Base-by-base conservation (phyloP, 2,329 filamentous ascomycete genomes). In the Aspergillus pseudoviridinutans region DNA sequence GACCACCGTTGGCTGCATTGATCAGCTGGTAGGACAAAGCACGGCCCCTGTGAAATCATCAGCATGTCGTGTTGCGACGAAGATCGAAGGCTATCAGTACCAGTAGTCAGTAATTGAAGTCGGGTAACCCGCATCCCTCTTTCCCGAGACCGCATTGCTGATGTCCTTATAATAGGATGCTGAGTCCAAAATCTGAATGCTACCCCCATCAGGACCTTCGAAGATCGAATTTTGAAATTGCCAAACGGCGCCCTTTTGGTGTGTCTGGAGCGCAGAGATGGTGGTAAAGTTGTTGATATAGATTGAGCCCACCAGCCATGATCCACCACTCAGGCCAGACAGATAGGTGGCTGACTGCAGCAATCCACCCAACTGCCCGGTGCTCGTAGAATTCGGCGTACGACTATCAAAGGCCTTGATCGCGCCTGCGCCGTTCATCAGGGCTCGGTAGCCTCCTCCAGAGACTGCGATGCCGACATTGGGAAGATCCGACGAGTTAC, bases 21-120 rank as follows among this genome's bases (percentile, higher is more conserved):
- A 96, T 82, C 32, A 96, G 81, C 76, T 96, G 91, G 74, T 88
- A 94, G 1, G 87, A 87, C 25, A 96, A 80, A 53, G 89, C 90
- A 55, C 91, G 87, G 28, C 89, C 90, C 78, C 70, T 71, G 51
- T 14, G 52, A 49, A 29, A 25, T n/a, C 17, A 27, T 25, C 5
- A 54, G 41, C 44, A 12, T 17, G 8, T 6, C 17, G 29, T 38
- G 27, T 35, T 4, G 28, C 25, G 1, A 20, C 32, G 28, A 49
- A 14, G 4, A 24, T 27, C 47, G 2, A n/a, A 14, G 12, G 25
- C n/a, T 20, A 38, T 4, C 61, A 65, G 46, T 70, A 78, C 88
- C 92, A 96, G 73, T 91, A 91, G 76, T 97, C 92, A 0, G 92
- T 96, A 57, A 96, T 81, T 8, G 90, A 89, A 3, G 83, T 84